These are phyloP conservation scores for Triangularia verruculosa DNA, from an alignment of 2,329 filamentous ascomycete species.

Conservation along the genomic window DNA sequence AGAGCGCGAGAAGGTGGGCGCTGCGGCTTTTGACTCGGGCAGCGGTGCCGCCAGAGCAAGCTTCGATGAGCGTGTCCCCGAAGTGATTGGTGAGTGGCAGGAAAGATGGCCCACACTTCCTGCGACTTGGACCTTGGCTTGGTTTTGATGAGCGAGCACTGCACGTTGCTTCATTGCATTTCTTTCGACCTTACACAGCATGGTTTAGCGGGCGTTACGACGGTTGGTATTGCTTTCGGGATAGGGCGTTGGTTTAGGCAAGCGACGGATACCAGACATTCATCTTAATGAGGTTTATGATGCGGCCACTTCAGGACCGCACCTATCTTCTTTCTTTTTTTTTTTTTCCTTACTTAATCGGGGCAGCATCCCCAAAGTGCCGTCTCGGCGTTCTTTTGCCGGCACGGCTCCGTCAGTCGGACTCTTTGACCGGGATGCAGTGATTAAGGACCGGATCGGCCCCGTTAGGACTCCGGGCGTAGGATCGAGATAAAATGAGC, in stretches of 20 bases:
- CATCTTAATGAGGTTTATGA: slow-evolving; percentile 5
- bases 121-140: slow-evolving; percentile 89
- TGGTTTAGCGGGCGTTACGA: neutral
- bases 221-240: slow-evolving; percentile 1
- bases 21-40: slow-evolving; percentile 66
- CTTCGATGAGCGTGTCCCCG: slow-evolving; percentile 91
- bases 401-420: neutral
- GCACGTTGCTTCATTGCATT: neutral
- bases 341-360: neutral
- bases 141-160: slow-evolving; percentile 78
- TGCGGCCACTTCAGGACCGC: neutral
- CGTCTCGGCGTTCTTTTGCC: neutral
- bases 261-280: slow-evolving; percentile 7
- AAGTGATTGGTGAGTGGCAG: slow-evolving; percentile 90
- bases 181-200: neutral
- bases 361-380: too few species aligned
- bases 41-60: slow-evolving; percentile 64
- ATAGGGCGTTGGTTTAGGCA: slow-evolving; percentile 2
- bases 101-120: slow-evolving; percentile 90
- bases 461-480: slow-evolving; percentile 3
- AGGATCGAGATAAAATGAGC: slow-evolving; percentile 13
- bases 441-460: slow-evolving; percentile 7
- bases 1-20: slow-evolving; percentile 67
- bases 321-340: neutral
- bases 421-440: neutral